A percentile compares a stretch with the other conserved stretches of the same genome.
Evolutionary conservation across 169 alveolate species (phyloP).

Genomic region (Ichthyophthirius multifiliis): DNA sequence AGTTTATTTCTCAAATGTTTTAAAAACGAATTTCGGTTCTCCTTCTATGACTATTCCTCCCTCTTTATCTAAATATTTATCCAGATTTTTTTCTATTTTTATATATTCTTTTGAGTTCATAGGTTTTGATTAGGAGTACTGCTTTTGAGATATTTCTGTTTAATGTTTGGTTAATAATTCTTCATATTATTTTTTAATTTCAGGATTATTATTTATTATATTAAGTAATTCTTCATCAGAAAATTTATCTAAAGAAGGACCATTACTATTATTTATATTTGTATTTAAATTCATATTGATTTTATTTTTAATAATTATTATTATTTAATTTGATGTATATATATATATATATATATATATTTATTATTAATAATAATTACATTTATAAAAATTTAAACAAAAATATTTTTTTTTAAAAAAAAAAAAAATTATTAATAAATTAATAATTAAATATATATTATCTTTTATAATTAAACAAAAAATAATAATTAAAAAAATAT

Average conservation of each 20-base stretch:
- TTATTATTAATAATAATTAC: too few species aligned
- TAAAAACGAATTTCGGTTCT: not conserved
- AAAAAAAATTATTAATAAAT: too few species aligned
- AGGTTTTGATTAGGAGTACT: not conserved
- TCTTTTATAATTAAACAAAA: too few species aligned
- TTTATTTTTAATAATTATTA: too few species aligned
- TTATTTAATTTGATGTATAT: too few species aligned
- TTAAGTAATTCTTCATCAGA: not conserved
- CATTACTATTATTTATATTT: too few species aligned
- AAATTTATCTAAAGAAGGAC: not conserved
- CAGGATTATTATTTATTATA: not conserved
- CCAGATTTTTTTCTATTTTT: conserved; percentile 4
- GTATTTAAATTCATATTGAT: too few species aligned
- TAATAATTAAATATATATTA: too few species aligned
- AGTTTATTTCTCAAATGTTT: conserved; percentile 16
- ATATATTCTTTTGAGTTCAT: not conserved
- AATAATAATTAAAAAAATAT: too few species aligned
- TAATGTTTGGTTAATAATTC: not conserved
- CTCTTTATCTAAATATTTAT: conserved; percentile 24
- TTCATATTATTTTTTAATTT: not conserved
- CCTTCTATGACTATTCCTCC: conserved; percentile 36
- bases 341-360: too few species aligned
- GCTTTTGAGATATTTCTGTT: not conserved
- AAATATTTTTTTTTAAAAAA: too few species aligned
- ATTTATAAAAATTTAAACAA: too few species aligned